These are phyloP conservation scores for Cladorrhinum sp. DNA, from an alignment of 2,329 filamentous ascomycete species.

Conservation along the genomic window DNA sequence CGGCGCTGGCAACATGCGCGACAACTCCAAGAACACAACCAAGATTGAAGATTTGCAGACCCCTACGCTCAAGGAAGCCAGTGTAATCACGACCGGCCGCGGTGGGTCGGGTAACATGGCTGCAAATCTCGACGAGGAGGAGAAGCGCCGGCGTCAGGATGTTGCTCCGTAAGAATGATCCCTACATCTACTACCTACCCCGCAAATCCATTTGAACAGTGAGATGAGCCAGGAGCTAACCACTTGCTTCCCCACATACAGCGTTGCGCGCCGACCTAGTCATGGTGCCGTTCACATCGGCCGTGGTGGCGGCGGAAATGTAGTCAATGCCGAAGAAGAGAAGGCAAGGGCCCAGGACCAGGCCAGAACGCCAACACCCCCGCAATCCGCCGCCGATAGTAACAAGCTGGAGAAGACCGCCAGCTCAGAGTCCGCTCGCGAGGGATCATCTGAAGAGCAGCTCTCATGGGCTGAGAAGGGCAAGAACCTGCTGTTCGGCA, in stretches of 20 bases:
- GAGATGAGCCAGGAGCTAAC: not conserved
- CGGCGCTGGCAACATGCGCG: slow-evolving; percentile 72
- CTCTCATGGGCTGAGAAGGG: slow-evolving; percentile 27
- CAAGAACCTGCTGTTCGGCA: slow-evolving; percentile 27
- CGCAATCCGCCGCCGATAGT: not conserved
- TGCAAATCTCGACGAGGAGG: slow-evolving; percentile 63
- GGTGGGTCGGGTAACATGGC: slow-evolving; percentile 90
- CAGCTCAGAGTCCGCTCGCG: not conserved
- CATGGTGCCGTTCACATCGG: slow-evolving; percentile 64
- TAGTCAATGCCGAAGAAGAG: slow-evolving; percentile 51
- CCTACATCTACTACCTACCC: slow-evolving; percentile 27
- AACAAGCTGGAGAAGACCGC: slow-evolving; percentile 14
- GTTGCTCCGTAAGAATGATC: slow-evolving; percentile 62
- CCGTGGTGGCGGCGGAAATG: slow-evolving; percentile 72
- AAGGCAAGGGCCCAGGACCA: slow-evolving; percentile 30
- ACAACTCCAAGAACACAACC: slow-evolving; percentile 46
- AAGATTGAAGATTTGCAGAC: slow-evolving; percentile 69
- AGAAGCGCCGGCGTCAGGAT: slow-evolving; percentile 79
- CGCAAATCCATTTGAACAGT: not conserved
- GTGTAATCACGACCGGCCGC: slow-evolving; percentile 81
- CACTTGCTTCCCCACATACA: slow-evolving; percentile 27
- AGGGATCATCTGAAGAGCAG: slow-evolving; percentile 8
- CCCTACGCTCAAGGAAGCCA: slow-evolving; percentile 75
- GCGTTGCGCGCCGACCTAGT: slow-evolving; percentile 54
- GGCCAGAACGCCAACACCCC: not conserved